These are phyloP conservation scores for Fusarium sp. DNA, from an alignment of 2,329 filamentous ascomycete species.

Conservation along the genomic window DNA sequence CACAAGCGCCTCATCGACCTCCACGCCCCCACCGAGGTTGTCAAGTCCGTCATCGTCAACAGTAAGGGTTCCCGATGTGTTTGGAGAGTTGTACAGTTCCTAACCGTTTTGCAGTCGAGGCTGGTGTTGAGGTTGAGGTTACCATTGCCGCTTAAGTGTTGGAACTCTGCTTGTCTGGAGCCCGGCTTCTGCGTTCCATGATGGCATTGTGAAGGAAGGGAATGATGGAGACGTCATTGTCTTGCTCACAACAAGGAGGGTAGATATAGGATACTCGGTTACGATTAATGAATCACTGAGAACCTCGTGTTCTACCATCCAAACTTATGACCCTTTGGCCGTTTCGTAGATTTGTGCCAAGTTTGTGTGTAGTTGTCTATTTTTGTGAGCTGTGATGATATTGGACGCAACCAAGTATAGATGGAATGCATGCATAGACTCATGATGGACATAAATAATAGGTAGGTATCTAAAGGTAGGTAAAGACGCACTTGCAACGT, in stretches of 20 bases:
- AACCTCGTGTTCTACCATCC: constrained; percentile 34
- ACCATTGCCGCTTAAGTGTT: constrained; percentile 77
- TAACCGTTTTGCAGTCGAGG: constrained; percentile 67
- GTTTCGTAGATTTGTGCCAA: neutral
- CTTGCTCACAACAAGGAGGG: constrained; percentile 32
- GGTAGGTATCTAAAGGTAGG: too few species aligned
- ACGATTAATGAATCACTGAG: constrained; percentile 40
- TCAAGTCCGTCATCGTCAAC: constrained; percentile 97
- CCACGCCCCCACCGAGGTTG: constrained; percentile 96
- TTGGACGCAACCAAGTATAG: neutral
- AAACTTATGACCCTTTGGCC: neutral
- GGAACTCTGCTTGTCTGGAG: constrained; percentile 16
- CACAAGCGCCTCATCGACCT: constrained; percentile 99
- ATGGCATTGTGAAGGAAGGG: constrained; percentile 40
- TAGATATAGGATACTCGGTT: constrained; percentile 35
- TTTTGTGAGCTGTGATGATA: neutral
- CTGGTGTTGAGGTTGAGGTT: constrained; percentile 92
- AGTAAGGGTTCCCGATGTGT: constrained; percentile 50
- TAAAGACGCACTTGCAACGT: neutral
- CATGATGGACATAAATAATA: neutral
- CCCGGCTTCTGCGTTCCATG: constrained; percentile 7
- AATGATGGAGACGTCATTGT: constrained; percentile 34
- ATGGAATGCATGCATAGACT: neutral
- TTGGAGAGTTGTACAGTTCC: neutral
- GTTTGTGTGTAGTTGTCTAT: neutral